Base-by-base conservation (phyloP, 495 filamentous ascomycete genomes). In the Pyrenopolyporus hunteri region DNA sequence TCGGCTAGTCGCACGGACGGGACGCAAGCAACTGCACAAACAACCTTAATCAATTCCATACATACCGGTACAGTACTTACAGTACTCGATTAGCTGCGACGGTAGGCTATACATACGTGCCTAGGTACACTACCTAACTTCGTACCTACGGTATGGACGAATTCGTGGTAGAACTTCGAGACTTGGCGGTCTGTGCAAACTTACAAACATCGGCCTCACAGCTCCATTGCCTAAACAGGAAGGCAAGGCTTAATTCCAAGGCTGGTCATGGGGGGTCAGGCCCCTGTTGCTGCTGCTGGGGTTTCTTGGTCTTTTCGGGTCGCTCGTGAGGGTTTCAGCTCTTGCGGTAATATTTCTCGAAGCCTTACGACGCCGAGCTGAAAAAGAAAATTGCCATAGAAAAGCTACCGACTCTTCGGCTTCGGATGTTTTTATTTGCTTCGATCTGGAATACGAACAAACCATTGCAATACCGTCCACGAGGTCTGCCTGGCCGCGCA, bases 331-430 rank as follows among this genome's bases (percentile, higher is more conserved):
- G 42, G 19, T 33, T 66, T 66, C 63, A 66, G 63, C 63, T 66
- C 36, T 19, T 40, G 45, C 45, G 42, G 42, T 1, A 26, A 26
- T 26, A 33, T 51, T 45, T 57, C 17, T 23, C 11, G 17, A 56
- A 65, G 63, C 63, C 63, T 60, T 35, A 28, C 39, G 26, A 52
- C 50, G 51, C 51, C 44, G 49, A 66, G 63, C 63, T 66, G 63
- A 66, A 66, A 49, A 31, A 31, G 35, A 19, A 31, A 49, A 59
- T 55, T 22, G 23, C 3, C 10, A 19, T 4, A 42, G 37, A 53
- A 45, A 31, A 40, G 17, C 44, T 59, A 52, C 55, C 54, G 55
- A 45, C 33, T 59, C 35, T 26, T 55, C 54, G 61, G 61, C 49
- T 9, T 54, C 61, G 55, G 55, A 36, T 4, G 43, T 59, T 55